Percentiles rank a stretch among this genome's conserved stretches.
These are phyloP conservation scores for Capsella rubella DNA, from an alignment of 441 rosid species.

Conservation along the genomic window DNA sequence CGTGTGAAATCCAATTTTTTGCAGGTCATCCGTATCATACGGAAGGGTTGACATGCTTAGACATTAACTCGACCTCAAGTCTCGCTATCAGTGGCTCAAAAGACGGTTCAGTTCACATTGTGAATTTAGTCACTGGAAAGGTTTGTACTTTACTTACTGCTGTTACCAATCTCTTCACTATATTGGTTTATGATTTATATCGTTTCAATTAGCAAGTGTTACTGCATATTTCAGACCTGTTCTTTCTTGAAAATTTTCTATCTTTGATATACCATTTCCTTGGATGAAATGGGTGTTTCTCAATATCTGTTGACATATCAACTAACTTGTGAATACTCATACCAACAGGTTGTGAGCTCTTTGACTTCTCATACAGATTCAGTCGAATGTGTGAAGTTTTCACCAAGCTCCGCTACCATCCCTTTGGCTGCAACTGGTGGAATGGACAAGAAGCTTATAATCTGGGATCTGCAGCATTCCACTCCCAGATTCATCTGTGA, in stretches of 20 bases:
- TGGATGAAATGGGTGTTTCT: slow-evolving; percentile 14
- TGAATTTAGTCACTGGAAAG: slow-evolving; percentile 78
- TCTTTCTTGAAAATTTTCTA: neutral
- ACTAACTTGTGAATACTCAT: slow-evolving; percentile 17
- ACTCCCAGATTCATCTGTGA: slow-evolving; percentile 71
- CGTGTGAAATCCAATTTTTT: slow-evolving; percentile 27
- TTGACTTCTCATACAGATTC: slow-evolving; percentile 71
- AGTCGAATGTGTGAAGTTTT: slow-evolving; percentile 70
- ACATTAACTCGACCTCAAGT: slow-evolving; percentile 74
- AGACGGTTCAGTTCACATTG: slow-evolving; percentile 81
- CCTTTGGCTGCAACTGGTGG: slow-evolving; percentile 90
- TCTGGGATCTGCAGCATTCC: slow-evolving; percentile 87
- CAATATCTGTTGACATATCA: neutral
- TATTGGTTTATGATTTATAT: neutral
- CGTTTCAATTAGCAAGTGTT: neutral
- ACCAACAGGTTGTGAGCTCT: slow-evolving; percentile 78
- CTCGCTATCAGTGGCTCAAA: slow-evolving; percentile 82
- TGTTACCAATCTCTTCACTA: neutral
- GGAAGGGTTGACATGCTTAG: slow-evolving; percentile 79
- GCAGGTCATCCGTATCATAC: slow-evolving; percentile 89
- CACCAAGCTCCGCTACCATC: slow-evolving; percentile 55
- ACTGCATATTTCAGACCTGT: neutral
- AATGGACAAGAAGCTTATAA: slow-evolving; percentile 80
- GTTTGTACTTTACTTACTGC: slow-evolving; percentile 44
- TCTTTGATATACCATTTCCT: neutral